These are phyloP conservation scores for Infundibulicybe gibba DNA, from an alignment of 768 basidiomycete genomes.

Conservation along the genomic window DNA sequence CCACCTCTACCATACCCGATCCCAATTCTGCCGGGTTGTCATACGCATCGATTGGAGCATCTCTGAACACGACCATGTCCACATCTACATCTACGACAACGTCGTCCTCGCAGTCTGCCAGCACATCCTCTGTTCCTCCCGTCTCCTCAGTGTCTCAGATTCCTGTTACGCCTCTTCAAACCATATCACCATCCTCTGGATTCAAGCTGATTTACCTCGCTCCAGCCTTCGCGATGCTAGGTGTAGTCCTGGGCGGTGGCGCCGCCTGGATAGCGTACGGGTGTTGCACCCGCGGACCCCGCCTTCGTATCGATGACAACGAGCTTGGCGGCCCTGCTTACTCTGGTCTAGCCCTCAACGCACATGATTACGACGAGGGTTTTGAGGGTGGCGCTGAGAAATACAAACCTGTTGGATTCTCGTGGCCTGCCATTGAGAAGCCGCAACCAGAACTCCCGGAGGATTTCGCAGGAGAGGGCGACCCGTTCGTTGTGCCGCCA, in stretches of 20 bases:
- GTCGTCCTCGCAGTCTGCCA: slow-evolving; percentile 7
- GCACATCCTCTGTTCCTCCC: slow-evolving; percentile 3
- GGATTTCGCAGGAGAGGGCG: not conserved
- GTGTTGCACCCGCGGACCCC: slow-evolving; percentile 21
- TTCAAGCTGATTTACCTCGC: slow-evolving; percentile 19
- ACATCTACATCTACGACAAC: slow-evolving; percentile 8
- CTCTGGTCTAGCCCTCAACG: slow-evolving; percentile 25
- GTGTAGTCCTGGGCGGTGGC: slow-evolving; percentile 23
- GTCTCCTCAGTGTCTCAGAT: slow-evolving; percentile 1
- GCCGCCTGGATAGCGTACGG: slow-evolving; percentile 33
- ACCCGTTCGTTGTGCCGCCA: not conserved
- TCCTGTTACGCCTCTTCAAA: not conserved
- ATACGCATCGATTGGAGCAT: slow-evolving; percentile 2
- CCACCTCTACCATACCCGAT: slow-evolving; percentile 4
- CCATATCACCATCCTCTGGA: slow-evolving; percentile 1
- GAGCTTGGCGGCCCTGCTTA: slow-evolving; percentile 15
- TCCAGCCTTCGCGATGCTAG: slow-evolving; percentile 26
- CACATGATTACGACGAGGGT: slow-evolving; percentile 8
- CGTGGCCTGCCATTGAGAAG: slow-evolving; percentile 9
- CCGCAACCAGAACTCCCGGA: slow-evolving; percentile 11
- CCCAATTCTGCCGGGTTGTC: too few species aligned
- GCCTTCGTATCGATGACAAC: slow-evolving; percentile 5
- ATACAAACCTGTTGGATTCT: not conserved
- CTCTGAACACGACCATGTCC: slow-evolving; percentile 22
- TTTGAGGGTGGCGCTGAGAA: slow-evolving; percentile 9